Evolutionary conservation across 345 rosid genomes (phyloP), one percentile per base, ranked within the genome.

Genomic region (Hibiscus syriacus): DNA sequence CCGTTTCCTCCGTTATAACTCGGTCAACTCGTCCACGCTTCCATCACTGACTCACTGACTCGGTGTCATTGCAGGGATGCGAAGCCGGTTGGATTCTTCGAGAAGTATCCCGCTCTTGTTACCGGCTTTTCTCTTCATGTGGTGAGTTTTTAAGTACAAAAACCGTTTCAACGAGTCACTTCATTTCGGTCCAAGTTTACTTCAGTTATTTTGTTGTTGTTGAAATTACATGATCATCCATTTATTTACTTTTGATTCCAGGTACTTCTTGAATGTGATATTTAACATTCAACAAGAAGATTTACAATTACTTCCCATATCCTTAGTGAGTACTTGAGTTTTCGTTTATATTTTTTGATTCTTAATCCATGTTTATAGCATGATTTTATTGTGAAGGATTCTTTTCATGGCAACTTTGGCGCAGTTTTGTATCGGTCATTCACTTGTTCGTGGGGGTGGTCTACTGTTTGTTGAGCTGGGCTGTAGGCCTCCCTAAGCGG

Each of bases 281-380:
- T 93, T 93, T 82, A 93, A 90, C 85, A 93, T 93, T 71, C 80
- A 93, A 93, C 92, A 93, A 90, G 94, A 93, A 87, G 96, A 89
- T 93, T 38, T 93, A 93, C 79, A 90, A 90, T 80, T 93, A 93
- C 82, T 93, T 93, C 77, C 96, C 98, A 2, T 93, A 93, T 54
- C 98, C 97, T 2, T 93, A 89, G 98, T 93, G 76, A 89, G 97
- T 77, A 26, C 16, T 34, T 5, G 16, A 49, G 6, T 68, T 17
- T 23, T 2, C 46, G 6, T 30, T 50, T 62, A 26, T 29, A 14
- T 13, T n/a, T 19, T 32, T 19, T 43, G 29, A 16, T 19, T 49
- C 54, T n/a, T 8, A 17, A 39, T 10, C 10, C 38, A 12, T 38
- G 64, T 43, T 41, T 16, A 23, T 54, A 39, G 39, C 39, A 8